Evolutionary conservation across 208 protist genomes (phyloP), one percentile per base, ranked within the genome.

Genomic region (Tritrichomonas foetus): DNA sequence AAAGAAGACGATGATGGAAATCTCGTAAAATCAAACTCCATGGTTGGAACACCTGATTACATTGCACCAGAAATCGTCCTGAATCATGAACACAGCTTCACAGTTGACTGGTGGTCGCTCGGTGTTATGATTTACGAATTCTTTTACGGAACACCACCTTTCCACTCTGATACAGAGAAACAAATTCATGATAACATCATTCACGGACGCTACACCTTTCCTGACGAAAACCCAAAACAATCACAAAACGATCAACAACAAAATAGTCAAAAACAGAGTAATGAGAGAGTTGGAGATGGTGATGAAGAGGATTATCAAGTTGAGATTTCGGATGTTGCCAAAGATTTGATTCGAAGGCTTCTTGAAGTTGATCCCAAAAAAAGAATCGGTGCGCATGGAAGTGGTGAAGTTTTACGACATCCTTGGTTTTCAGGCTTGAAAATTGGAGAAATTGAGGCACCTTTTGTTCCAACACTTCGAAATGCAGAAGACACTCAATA

Each of bases 331-430:
- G n/a, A 27, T 3, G 69, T 13, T 75, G 69, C 69, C 0, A 41
- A 20, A 0, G 69, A 75, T n/a, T 75, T 75, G 8, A 36, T 75
- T 2, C 36, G 41, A 75, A n/a, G 69, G 11, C 61, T 94, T 33
- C 25, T 94, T 20, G 20, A 94, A 5, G 44, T 39, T 30, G 72
- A 94, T 30, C 93, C 93, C 41, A 94, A 13, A 25, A 55, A 94
- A 36, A 33, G 93, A 61, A 66, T 94, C 39, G 93, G 93, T 27
- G 25, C 72, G 0, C n/a, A 93, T 27, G 53, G 49, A 66, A 39
- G 44, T 64, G 93, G 93, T 25, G 53, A 94, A 11, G 93, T 94
- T 44, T 44, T 93, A 3, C 44, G 41, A 0, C 93, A 94, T 30
- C 66, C 93, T 39, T 94, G 93, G 93, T 36, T 82, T 2, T 14